Conservation (phyloP, 2,329 filamentous ascomycete species). For the Colletotrichum cereale region DNA sequence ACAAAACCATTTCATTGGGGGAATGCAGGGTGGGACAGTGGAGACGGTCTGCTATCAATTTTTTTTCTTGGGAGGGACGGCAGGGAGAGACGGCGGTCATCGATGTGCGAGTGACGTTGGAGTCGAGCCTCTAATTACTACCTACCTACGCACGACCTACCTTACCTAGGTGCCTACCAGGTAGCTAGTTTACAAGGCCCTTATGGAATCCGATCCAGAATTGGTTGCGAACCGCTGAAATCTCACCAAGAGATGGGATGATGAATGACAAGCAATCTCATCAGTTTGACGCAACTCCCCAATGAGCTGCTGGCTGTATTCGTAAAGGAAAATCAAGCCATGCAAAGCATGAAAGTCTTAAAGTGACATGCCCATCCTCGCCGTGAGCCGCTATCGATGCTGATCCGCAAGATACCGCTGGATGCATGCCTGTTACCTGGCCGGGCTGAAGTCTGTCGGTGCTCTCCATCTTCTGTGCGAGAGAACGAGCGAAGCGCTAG, state of each 20-base stretch:
- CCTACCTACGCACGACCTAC: too few species aligned
- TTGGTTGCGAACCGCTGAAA: conserved; percentile 1
- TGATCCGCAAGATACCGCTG: not conserved
- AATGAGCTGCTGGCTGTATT: not conserved
- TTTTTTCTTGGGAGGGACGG: conserved; percentile 29
- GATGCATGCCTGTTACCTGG: conserved; percentile 20
- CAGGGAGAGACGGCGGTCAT: conserved; percentile 33
- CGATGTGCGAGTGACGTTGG: conserved; percentile 32
- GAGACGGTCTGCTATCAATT: not conserved
- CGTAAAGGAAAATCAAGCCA: conserved; percentile 4
- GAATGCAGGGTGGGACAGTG: conserved; percentile 38
- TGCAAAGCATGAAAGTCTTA: conserved; percentile 13
- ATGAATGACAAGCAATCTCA: not conserved
- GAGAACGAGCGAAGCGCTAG: conserved; percentile 17
- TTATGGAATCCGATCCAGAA: not conserved
- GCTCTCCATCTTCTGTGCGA: conserved; percentile 23
- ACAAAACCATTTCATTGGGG: conserved; percentile 44
- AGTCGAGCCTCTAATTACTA: conserved; percentile 8
- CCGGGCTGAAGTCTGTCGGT: conserved; percentile 5
- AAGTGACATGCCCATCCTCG: not conserved
- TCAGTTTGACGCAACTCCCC: not conserved
- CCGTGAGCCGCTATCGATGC: not conserved
- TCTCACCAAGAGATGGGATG: conserved; percentile 18
- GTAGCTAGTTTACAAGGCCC: not conserved
- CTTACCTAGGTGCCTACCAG: not conserved